Percentiles rank a stretch among this genome's conserved stretches.
phyloP scores from a whole-genome alignment of 805 yeast genomes.

The Nakazawaea ernobii region DNA sequence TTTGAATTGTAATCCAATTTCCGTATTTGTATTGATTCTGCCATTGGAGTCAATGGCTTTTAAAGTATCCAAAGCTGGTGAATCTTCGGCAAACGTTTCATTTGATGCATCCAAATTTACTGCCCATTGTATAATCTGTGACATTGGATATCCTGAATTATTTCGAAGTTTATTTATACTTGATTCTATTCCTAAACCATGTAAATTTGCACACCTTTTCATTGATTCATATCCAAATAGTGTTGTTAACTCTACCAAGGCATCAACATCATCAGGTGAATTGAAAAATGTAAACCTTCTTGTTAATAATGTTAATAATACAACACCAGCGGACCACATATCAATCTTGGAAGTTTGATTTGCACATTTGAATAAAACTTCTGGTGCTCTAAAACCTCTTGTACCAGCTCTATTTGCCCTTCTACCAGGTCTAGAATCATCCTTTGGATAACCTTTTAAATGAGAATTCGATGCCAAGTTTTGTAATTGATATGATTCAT shows the following conservation, averaged over 20 bases:
- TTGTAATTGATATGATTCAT: conserved; percentile 28
- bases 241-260: conserved; percentile 75
- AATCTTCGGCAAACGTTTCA: conserved; percentile 62
- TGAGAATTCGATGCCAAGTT: conserved; percentile 32
- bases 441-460: conserved; percentile 70
- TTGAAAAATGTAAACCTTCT: conserved; percentile 90
- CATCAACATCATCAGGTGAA: conserved; percentile 90
- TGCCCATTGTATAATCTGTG: conserved; percentile 37
- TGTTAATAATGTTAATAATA: conserved; percentile 68
- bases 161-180: conserved; percentile 45
- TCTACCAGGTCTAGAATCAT: conserved; percentile 81
- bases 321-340: conserved; percentile 91
- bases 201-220: conserved; percentile 73
- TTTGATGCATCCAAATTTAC: conserved; percentile 42
- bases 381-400: conserved; percentile 92
- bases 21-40: conserved; percentile 27
- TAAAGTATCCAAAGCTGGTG: conserved; percentile 65
- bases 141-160: conserved; percentile 31
- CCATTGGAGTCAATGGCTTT: conserved; percentile 40
- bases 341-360: conserved; percentile 80
- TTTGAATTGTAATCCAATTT: conserved; percentile 31
- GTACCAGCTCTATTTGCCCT: conserved; percentile 98
- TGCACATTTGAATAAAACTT: conserved; percentile 80
- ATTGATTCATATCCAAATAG: conserved; percentile 73
- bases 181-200: conserved; percentile 83